Evolutionary conservation across 345 rosid species (phyloP).

Genomic region (Durio zibethinus): DNA sequence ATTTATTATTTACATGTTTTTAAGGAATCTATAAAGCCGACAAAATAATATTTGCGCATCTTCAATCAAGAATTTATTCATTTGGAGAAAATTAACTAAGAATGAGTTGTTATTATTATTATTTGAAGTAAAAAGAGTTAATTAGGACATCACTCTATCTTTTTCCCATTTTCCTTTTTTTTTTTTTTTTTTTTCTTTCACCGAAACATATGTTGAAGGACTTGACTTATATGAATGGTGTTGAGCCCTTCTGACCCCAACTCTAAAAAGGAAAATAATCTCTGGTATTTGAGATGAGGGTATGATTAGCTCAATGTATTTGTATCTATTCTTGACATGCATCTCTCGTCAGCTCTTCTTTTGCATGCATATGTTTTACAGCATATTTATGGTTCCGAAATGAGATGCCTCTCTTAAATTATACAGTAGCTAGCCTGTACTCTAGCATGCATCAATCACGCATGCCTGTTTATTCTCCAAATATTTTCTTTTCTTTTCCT

Average conservation of each 20-base stretch:
- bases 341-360: background rate
- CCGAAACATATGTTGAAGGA: background rate
- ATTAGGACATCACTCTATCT: background rate
- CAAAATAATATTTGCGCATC: background rate
- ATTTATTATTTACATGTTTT: background rate
- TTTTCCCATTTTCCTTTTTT: background rate
- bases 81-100: background rate
- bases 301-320: background rate
- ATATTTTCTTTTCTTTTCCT: background rate
- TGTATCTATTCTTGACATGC: background rate
- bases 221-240: background rate
- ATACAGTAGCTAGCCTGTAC: background rate
- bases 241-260: background rate
- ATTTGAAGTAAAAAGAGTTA: too few relatives aligned
- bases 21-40: background rate
- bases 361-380: background rate
- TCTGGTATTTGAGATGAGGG: background rate
- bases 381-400: constrained; percentile 14
- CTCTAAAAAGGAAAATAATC: background rate
- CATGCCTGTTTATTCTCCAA: background rate
- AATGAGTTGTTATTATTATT: background rate
- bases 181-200: background rate
- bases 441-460: background rate
- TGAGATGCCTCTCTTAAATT: constrained; percentile 28
- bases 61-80: constrained; percentile 3